Evolutionary conservation across 2,329 filamentous ascomycete species (phyloP), one percentile per base, ranked within the genome.

Genomic region (Botryotinia globosa): DNA sequence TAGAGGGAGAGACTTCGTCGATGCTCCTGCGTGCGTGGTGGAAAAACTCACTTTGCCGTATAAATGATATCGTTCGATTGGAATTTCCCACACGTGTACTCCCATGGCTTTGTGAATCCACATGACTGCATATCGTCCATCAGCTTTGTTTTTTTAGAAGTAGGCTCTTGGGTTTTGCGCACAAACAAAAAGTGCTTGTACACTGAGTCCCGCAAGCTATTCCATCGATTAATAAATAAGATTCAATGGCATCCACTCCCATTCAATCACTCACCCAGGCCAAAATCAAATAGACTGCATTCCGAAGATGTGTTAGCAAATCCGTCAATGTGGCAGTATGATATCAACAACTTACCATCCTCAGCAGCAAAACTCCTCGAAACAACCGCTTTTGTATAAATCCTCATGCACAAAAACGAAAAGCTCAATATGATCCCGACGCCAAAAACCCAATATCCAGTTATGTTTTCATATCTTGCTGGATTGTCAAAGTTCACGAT

Each of bases 391-490:
- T 70, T 70, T 25, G 68, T 70, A 18, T 70, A 70, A 10, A 37
- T 48, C 22, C 68, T 51, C 58, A 54, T 64, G 6, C 32, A 22
- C 42, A 70, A 54, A 29, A 64, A 70, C 0, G 18, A 37, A n/a
- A 70, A 64, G 16, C 42, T 70, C 42, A 70, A 25, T 25, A 70
- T 32, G 3, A 51, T 62, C 5, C 58, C 68, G 14, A 71, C 51
- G 18, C 69, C 62, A n/a, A 58, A 58, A 34, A 29, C 62, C 69
- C 69, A 71, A 45, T 67, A 71, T 10, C 44, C 59, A 20, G 62
- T n/a, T n/a, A 58, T 16, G 22, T 71, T 29, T 4, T 51, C 59
- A 32, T 45, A 37, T 58, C 69, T 29, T 44, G n/a, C 58, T 16
- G 69, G 69, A 29, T 67, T 34, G 1, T 39, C 61, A 45, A 67